Conservation (phyloP, 495 filamentous ascomycete species). For the Penicillium lividum region DNA sequence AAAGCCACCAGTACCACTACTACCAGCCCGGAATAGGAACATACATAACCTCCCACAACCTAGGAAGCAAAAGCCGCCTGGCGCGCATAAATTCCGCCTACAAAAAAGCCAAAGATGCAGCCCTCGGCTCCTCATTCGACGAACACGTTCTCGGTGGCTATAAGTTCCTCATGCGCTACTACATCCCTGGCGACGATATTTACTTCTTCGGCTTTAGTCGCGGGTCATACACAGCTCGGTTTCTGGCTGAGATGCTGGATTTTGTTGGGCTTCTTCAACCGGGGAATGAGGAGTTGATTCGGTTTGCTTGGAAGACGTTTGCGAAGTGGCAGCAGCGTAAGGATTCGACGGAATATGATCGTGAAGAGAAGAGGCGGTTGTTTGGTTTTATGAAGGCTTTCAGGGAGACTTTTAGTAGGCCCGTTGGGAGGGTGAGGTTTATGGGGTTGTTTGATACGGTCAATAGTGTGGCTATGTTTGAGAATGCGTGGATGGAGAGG, state of each 20-base stretch:
- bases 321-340: constrained; percentile 74
- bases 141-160: constrained; percentile 81
- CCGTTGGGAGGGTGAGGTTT: constrained; percentile 62
- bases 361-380: constrained; percentile 61
- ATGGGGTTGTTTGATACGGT: constrained; percentile 55
- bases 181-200: constrained; percentile 73
- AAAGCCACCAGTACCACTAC: constrained; percentile 44
- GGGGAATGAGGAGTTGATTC: constrained; percentile 84
- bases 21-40: constrained; percentile 75
- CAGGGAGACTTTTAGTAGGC: constrained; percentile 79
- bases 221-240: constrained; percentile 79
- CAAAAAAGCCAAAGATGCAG: constrained; percentile 77
- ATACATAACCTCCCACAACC: constrained; percentile 65
- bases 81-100: constrained; percentile 72
- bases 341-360: constrained; percentile 52
- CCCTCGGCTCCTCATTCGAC: constrained; percentile 77
- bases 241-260: constrained; percentile 83
- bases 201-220: constrained; percentile 81
- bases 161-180: constrained; percentile 84
- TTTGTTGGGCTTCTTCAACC: constrained; percentile 72
- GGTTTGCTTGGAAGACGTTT: constrained; percentile 86
- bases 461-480: constrained; percentile 77
- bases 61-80: constrained; percentile 61
- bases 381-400: constrained; percentile 77
- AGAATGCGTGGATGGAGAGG: constrained; percentile 82